phyloP scores from a whole-genome alignment of 1,284 basidiomycete genomes.

The Ustanciosporium gigantosporum region DNA sequence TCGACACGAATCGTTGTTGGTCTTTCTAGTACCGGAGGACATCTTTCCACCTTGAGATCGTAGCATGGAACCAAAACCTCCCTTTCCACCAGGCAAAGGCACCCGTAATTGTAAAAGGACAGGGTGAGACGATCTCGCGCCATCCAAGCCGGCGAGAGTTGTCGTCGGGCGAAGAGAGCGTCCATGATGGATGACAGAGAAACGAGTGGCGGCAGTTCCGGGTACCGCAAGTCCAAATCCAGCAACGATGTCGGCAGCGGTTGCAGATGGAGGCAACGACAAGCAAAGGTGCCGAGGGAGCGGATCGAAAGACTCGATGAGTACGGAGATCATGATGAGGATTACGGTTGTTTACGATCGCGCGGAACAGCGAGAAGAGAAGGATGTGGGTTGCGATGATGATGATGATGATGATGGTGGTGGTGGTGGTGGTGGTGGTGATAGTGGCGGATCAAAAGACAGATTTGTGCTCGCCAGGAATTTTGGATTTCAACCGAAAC shows the following conservation, averaged over 20 bases:
- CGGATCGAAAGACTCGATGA: conserved; percentile 35
- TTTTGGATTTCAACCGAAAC: too few relatives aligned
- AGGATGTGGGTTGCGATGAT: background rate
- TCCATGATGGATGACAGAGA: conserved; percentile 15
- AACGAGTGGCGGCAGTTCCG: conserved; percentile 1
- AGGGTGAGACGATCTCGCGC: background rate
- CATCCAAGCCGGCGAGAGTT: conserved; percentile 4
- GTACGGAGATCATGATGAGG: conserved; percentile 16
- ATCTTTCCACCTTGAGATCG: conserved; percentile 95
- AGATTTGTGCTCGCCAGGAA: too few relatives aligned
- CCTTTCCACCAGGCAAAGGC: conserved; percentile 78
- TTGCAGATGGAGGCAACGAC: conserved; percentile 18
- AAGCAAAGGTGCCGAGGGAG: conserved; percentile 35
- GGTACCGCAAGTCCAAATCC: conserved; percentile 18
- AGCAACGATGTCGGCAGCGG: conserved; percentile 17
- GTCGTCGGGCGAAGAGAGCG: conserved; percentile 3
- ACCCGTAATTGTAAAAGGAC: conserved; percentile 37
- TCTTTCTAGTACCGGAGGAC: conserved; percentile 69
- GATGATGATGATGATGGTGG: background rate
- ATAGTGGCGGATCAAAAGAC: too few relatives aligned
- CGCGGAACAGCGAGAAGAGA: too few relatives aligned
- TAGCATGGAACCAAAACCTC: conserved; percentile 94
- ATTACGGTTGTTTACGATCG: too few relatives aligned
- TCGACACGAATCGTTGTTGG: conserved; percentile 89
- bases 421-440: background rate